phyloP scores from a whole-genome alignment of 2,329 filamentous ascomycete genomes.

The Grosmannia clavigera region DNA sequence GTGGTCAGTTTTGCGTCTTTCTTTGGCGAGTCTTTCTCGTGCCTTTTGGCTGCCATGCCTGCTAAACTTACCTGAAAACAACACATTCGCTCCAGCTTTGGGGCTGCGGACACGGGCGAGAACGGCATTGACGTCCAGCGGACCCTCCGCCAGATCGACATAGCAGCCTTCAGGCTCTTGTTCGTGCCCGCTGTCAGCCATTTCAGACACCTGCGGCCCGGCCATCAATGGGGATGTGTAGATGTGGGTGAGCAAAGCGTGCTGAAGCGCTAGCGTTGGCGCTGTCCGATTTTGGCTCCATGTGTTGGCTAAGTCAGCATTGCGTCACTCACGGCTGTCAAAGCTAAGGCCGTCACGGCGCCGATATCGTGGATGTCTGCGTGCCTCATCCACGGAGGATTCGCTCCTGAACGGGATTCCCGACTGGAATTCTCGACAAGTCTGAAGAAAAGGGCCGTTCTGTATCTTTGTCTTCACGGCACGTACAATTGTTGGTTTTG shows the following conservation, averaged over 20 bases:
- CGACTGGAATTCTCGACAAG: too few species aligned
- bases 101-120: constrained; percentile 60
- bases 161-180: constrained; percentile 34
- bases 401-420: too few species aligned
- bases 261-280: background rate
- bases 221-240: background rate
- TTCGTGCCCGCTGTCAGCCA: too few species aligned
- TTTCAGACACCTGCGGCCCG: background rate
- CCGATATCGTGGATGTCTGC: too few species aligned
- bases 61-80: constrained; percentile 50
- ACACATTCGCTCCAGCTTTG: constrained; percentile 61
- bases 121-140: constrained; percentile 42
- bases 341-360: too few species aligned
- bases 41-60: background rate
- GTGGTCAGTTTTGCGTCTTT: background rate
- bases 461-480: too few species aligned
- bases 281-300: background rate
- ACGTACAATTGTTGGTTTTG: too few species aligned
- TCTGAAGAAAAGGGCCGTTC: too few species aligned
- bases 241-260: background rate
- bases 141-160: constrained; percentile 54
- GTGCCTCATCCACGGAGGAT: too few species aligned
- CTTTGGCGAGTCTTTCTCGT: too few species aligned
- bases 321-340: too few species aligned
- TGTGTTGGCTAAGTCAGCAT: too few species aligned